These are phyloP conservation scores for Fagopyrum homotropicum DNA, from an alignment of 148 eudicot species.

Conservation along the genomic window DNA sequence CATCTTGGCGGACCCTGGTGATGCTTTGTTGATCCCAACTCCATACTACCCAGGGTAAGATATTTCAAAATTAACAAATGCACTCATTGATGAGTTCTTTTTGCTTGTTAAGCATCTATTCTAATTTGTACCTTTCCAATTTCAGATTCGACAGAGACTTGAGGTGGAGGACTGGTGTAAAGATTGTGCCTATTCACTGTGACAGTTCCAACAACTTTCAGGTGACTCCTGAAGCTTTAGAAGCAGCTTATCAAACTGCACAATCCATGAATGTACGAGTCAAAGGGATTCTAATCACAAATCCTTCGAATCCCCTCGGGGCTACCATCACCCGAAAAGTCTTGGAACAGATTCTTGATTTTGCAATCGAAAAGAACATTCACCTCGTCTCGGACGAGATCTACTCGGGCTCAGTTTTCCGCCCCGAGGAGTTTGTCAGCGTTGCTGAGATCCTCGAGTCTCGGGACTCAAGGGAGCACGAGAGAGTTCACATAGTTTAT, in stretches of 20 bases:
- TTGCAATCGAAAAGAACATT: constrained; percentile 50
- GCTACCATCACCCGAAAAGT: constrained; percentile 40
- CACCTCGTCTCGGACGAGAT: constrained; percentile 87
- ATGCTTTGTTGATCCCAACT: constrained; percentile 84
- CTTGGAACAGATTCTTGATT: constrained; percentile 55
- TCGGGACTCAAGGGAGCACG: constrained; percentile 33
- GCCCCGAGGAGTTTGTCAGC: constrained; percentile 57
- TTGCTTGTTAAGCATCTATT: no score
- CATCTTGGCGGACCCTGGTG: constrained; percentile 80
- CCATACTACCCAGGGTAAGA: constrained; percentile 95
- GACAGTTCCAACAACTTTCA: constrained; percentile 76
- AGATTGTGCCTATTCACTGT: constrained; percentile 70
- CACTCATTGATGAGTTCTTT: no score
- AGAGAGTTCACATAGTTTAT: constrained; percentile 83
- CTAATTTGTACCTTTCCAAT: not conserved
- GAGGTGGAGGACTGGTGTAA: constrained; percentile 89
- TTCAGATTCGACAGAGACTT: constrained; percentile 85
- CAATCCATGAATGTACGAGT: constrained; percentile 42
- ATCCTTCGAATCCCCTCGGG: constrained; percentile 88
- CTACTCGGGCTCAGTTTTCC: constrained; percentile 83
- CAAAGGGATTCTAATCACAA: constrained; percentile 67
- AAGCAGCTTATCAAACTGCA: constrained; percentile 53
- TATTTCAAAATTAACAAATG: no score
- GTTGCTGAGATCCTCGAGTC: constrained; percentile 58
- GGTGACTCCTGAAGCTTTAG: constrained; percentile 61